Evolutionary conservation across 177 flowering plant species (phyloP).

Genomic region (Vitis hybrid): DNA sequence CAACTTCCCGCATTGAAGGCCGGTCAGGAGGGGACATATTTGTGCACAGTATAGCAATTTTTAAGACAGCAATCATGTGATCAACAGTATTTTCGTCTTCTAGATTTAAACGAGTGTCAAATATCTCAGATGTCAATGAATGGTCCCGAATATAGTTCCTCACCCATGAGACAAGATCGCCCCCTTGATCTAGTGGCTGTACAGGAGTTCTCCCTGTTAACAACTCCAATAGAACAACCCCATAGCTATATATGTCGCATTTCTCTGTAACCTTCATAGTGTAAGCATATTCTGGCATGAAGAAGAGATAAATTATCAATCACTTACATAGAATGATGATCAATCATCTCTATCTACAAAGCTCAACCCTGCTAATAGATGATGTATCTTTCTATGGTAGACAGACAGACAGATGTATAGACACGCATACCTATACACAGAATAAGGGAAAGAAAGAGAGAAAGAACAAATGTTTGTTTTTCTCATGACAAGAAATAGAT

Average conservation of each 20-base stretch:
- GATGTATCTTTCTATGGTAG: too few relatives aligned
- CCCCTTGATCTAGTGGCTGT: slow-evolving; percentile 85
- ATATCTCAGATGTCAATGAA: slow-evolving; percentile 59
- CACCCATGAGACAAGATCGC: slow-evolving; percentile 83
- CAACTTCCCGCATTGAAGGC: slow-evolving; percentile 93
- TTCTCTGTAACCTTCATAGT: slow-evolving; percentile 92
- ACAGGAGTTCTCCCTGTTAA: slow-evolving; percentile 82
- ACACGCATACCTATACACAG: too few relatives aligned
- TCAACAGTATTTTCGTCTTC: slow-evolving; percentile 40
- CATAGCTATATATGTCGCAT: slow-evolving; percentile 83
- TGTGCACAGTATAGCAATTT: slow-evolving; percentile 81
- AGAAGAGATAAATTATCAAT: slow-evolving; percentile 1
- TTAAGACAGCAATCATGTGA: slow-evolving; percentile 80
- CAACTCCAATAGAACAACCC: slow-evolving; percentile 84
- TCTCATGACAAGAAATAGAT: too few relatives aligned
- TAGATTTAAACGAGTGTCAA: slow-evolving; percentile 65
- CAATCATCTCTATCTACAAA: too few relatives aligned
- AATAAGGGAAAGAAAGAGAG: too few relatives aligned
- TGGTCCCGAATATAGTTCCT: slow-evolving; percentile 53
- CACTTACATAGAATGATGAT: neutral
- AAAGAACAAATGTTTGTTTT: too few relatives aligned
- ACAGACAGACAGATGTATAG: neutral
- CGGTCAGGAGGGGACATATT: slow-evolving; percentile 70
- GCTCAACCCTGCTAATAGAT: too few relatives aligned
- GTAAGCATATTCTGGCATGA: slow-evolving; percentile 82